Conservation (phyloP, 2,329 filamentous ascomycete species). For the Hortaea sp. region DNA sequence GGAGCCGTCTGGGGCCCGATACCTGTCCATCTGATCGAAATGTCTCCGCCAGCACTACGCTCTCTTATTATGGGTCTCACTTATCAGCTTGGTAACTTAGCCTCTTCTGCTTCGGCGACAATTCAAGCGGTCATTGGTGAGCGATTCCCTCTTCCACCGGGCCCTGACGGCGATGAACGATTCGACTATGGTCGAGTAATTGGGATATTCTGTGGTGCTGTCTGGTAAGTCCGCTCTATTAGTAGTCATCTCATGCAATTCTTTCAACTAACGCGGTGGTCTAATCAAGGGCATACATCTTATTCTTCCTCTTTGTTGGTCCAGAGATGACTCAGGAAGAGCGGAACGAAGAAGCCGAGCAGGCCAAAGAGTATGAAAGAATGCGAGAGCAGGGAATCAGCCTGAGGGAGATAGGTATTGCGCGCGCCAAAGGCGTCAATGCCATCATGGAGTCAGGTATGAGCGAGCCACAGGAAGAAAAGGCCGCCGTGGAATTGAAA, state of each 20-base stretch:
- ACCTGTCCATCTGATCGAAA: constrained; percentile 26
- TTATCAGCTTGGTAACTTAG: constrained; percentile 32
- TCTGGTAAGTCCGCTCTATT: no score
- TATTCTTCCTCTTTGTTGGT: constrained; percentile 26
- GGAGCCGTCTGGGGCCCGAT: no score
- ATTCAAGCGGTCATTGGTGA: constrained; percentile 30
- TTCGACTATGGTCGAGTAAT: constrained; percentile 33
- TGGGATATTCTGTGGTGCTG: constrained; percentile 11
- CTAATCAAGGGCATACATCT: constrained; percentile 16
- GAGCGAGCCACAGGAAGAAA: no score
- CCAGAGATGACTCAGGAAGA: constrained; percentile 20
- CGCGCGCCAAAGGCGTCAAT: neutral
- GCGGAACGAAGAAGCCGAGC: constrained; percentile 11
- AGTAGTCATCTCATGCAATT: no score
- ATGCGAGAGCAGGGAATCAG: constrained; percentile 9
- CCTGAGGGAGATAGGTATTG: constrained; percentile 9
- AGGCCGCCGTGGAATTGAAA: no score
- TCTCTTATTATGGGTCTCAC: constrained; percentile 27
- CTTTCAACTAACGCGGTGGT: no score
- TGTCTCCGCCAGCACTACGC: constrained; percentile 25
- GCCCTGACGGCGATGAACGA: constrained; percentile 17
- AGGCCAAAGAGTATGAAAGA: constrained; percentile 11
- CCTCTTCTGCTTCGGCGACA: constrained; percentile 27
- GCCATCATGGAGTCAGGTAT: no score
- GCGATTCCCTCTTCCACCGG: constrained; percentile 24